Base-by-base conservation (phyloP, 352 stramenopile genomes). In the Phytopythium mirpurense region DNA sequence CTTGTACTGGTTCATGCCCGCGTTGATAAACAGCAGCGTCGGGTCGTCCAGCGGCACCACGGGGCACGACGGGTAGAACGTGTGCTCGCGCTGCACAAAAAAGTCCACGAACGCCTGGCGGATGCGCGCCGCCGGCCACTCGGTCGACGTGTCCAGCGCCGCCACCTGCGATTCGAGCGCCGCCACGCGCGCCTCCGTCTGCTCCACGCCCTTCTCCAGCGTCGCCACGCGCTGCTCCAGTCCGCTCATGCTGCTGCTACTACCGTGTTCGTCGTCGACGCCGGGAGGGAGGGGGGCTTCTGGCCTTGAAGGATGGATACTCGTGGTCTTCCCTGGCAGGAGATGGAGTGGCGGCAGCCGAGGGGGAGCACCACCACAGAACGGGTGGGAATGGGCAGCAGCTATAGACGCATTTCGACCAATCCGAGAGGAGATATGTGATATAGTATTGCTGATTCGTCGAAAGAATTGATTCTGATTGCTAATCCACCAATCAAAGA, bases 1-100 rank as follows among this genome's bases (percentile, higher is more conserved):
- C 77, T 99, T 99, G 85, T 98, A 99, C 70, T 99, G 97, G 78
- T 99, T 99, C 97, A 99, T 99, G 31, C 97, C 97, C 5, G 97
- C 97, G 70, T 99, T 99, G 57, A 98, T 95, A 61, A 99, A 99
- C 23, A 99, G 84, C 54, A 99, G 70, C 21, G 97, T 99, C 34
- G 97, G 97, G 79, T 99, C 97, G 57, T 98, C 95, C 32, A 98
- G 74, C 15, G 97, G 97, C 35, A 98, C 94, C 46, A 98, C 96
- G 5, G 97, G 92, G 67, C 86, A 98, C 60, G 94, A 99, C 50
- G 86, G 82, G 83, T 93, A 98, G 73, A 98, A 98, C 24, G 76
- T 98, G 75, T 99, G 97, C 38, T 58, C 65, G 55, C 98, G 79
- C 37, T 96, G 84, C 53, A 95, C 61, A 63, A 99, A 99, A 68